These are phyloP conservation scores for Citrullus colocynthis DNA, from an alignment of 306 rosid genomes.

Conservation along the genomic window DNA sequence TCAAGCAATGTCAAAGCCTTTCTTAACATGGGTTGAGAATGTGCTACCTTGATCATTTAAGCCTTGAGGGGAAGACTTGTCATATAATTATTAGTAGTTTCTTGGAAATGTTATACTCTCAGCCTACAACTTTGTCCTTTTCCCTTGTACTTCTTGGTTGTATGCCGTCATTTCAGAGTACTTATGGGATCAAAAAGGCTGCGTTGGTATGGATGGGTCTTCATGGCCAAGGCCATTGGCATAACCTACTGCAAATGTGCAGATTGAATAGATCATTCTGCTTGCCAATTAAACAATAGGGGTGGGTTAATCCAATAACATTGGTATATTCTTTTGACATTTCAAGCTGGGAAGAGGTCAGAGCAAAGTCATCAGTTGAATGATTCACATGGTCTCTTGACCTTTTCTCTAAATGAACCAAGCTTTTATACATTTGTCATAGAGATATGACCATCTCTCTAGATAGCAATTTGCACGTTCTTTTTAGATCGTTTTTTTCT, in stretches of 20 bases:
- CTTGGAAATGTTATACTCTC: not conserved
- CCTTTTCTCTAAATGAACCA: not conserved
- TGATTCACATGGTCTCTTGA: not conserved
- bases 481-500: not conserved
- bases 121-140: not conserved
- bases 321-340: not conserved
- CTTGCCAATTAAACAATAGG: not conserved
- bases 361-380: not conserved
- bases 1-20: not conserved
- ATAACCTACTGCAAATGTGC: not conserved
- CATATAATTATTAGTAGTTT: not conserved
- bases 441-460: not conserved
- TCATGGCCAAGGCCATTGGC: not conserved
- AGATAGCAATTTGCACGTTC: not conserved
- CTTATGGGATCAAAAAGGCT: not conserved
- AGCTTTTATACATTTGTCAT: not conserved
- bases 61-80: not conserved
- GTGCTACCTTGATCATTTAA: not conserved
- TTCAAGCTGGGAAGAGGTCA: not conserved
- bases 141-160: not conserved
- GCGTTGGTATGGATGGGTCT: not conserved
- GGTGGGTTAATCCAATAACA: not conserved
- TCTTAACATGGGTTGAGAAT: not conserved
- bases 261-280: not conserved
- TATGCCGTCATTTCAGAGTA: not conserved